Evolutionary conservation across 352 stramenopile genomes (phyloP).

Genomic region (Plasmopara halstedii): DNA sequence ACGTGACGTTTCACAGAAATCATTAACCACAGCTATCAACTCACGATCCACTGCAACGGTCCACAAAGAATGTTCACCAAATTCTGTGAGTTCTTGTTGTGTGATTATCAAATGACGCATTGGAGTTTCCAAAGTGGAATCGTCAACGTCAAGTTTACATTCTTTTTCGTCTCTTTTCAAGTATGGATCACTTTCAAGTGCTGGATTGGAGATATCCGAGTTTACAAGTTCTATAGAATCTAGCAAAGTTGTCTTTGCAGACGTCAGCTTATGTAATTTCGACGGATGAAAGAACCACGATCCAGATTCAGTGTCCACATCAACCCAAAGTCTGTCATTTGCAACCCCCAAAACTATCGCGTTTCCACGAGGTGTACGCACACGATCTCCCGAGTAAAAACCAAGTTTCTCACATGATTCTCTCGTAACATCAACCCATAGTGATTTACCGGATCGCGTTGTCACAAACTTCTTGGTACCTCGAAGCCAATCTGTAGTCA

Average conservation of each 20-base stretch:
- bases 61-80: slow-evolving; percentile 34
- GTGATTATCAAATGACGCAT: slow-evolving; percentile 2
- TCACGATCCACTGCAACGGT: slow-evolving; percentile 30
- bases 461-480: slow-evolving; percentile 43
- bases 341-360: slow-evolving; percentile 60
- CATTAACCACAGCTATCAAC: slow-evolving; percentile 36
- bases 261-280: slow-evolving; percentile 36
- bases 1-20: slow-evolving; percentile 44
- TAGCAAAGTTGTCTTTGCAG: slow-evolving; percentile 1
- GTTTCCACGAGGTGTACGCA: slow-evolving; percentile 69
- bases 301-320: slow-evolving; percentile 68
- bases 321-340: slow-evolving; percentile 59
- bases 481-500: slow-evolving; percentile 47
- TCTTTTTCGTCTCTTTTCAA: no score
- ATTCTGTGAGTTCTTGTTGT: slow-evolving; percentile 17
- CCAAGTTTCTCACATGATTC: slow-evolving; percentile 30
- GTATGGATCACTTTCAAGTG: background rate
- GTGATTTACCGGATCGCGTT: slow-evolving; percentile 45
- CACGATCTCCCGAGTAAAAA: slow-evolving; percentile 48
- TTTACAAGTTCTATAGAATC: background rate
- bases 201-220: background rate
- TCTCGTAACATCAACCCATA: slow-evolving; percentile 64
- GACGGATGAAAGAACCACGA: slow-evolving; percentile 78
- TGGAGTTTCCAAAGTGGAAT: background rate
- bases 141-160: no score